Conservation (phyloP, 306 rosid species). For the Medicago arabica region DNA sequence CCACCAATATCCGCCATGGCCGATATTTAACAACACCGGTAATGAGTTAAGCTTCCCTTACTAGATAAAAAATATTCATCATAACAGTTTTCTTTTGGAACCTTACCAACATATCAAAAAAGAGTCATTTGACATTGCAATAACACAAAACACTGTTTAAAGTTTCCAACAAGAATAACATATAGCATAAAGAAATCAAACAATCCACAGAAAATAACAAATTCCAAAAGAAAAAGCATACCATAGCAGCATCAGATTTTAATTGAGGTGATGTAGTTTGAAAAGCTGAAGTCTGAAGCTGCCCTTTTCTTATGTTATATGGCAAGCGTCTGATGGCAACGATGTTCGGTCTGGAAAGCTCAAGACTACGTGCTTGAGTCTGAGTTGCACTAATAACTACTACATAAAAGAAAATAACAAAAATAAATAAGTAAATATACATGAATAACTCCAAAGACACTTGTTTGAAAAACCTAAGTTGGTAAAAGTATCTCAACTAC, state of each 20-base stretch:
- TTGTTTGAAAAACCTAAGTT: background rate
- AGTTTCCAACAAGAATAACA: background rate
- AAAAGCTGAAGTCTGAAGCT: conserved; percentile 37
- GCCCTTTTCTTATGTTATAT: conserved; percentile 43
- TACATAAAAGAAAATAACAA: conserved; percentile 23
- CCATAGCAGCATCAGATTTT: background rate
- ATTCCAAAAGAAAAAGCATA: conserved; percentile 15
- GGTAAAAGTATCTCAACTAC: conserved; percentile 10
- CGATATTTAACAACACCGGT: no score
- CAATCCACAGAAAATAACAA: conserved; percentile 24
- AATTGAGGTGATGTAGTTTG: conserved; percentile 41
- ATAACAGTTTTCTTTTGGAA: background rate
- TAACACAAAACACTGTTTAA: background rate
- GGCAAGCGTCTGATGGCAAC: conserved; percentile 45
- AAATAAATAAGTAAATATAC: background rate
- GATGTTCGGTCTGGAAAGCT: conserved; percentile 38
- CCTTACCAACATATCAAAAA: conserved; percentile 6
- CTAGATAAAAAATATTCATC: conserved; percentile 19
- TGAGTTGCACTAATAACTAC: conserved; percentile 42
- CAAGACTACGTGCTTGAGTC: background rate
- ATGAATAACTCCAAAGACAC: conserved; percentile 19
- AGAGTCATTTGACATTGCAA: background rate
- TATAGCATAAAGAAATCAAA: conserved; percentile 6
- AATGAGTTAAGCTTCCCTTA: background rate
- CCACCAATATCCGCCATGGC: no score